Evolutionary conservation across 805 yeast genomes (phyloP).

Genomic region (Candida caryicola): DNA sequence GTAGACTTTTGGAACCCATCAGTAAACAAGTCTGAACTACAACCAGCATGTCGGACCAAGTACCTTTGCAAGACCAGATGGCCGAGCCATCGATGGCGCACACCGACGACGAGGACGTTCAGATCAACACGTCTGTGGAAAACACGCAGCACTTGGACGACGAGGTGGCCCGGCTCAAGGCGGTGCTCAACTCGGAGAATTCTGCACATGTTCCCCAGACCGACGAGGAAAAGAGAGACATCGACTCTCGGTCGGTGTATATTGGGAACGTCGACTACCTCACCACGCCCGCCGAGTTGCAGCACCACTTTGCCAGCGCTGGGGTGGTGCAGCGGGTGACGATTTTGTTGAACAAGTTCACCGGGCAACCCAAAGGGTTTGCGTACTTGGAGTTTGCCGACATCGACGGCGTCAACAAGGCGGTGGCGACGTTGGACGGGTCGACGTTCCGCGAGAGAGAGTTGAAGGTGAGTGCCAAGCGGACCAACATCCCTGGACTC

Average conservation of each 20-base stretch:
- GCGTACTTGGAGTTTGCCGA: conserved; percentile 85
- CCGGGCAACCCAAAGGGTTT: conserved; percentile 84
- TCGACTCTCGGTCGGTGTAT: conserved; percentile 74
- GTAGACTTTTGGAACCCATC: background rate
- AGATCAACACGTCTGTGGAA: background rate
- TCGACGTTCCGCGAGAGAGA: conserved; percentile 64
- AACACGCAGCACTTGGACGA: conserved; percentile 10
- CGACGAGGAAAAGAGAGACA: conserved; percentile 52
- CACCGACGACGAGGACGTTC: conserved; percentile 2
- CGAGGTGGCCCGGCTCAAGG: conserved; percentile 12
- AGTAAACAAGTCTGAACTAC: background rate
- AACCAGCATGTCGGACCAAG: conserved; percentile 30
- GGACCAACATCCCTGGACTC: conserved; percentile 80
- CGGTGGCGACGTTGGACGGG: conserved; percentile 61
- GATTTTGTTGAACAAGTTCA: conserved; percentile 64
- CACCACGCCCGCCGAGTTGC: conserved; percentile 75
- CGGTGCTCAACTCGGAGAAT: conserved; percentile 10
- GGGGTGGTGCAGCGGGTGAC: conserved; percentile 81
- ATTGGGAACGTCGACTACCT: conserved; percentile 85
- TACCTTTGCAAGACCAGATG: conserved; percentile 24
- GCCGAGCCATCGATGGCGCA: conserved; percentile 2
- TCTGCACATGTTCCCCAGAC: conserved; percentile 27
- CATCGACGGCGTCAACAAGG: conserved; percentile 59
- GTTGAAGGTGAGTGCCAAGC: conserved; percentile 70
- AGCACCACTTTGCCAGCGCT: conserved; percentile 63